phyloP scores from a whole-genome alignment of 225 moss, liverwort and hornwort species.

The Neckera pumila region DNA sequence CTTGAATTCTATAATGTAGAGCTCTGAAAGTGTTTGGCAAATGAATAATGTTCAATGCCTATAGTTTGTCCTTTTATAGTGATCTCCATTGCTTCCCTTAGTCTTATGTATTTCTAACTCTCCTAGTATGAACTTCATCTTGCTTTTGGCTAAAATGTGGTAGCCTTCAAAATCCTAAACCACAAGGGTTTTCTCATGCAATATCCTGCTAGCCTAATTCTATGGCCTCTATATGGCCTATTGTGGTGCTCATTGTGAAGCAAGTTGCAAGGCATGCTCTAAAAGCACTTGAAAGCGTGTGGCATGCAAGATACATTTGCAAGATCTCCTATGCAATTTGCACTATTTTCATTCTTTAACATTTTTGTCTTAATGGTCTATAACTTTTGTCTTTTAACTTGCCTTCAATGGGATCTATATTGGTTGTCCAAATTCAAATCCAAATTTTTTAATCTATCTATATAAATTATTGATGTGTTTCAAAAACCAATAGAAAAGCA shows the following conservation, averaged over 20 bases:
- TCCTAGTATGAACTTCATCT: accelerated
- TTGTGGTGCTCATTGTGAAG: accelerated
- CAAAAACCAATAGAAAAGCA: neutral
- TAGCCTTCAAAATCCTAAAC: neutral
- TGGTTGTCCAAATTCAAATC: neutral
- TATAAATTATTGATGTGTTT: neutral
- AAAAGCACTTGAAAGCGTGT: neutral
- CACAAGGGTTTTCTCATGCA: accelerated
- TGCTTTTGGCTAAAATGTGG: neutral
- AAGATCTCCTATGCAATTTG: neutral
- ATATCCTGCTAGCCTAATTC: neutral
- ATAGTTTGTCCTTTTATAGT: neutral
- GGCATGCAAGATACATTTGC: neutral
- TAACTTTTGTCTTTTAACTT: neutral
- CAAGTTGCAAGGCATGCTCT: neutral
- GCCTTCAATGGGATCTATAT: neutral
- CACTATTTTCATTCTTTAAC: neutral
- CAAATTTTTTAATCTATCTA: neutral
- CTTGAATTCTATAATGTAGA: neutral
- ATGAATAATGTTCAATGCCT: neutral
- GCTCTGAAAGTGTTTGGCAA: accelerated
- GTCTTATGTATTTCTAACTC: neutral
- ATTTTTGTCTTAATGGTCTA: neutral
- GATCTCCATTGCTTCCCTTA: neutral
- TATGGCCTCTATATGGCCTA: neutral